A percentile compares a stretch with the other conserved stretches of the same genome.
Conservation (phyloP, 192 early-diverging fungal species). For the Nowakowskiella sp. region DNA sequence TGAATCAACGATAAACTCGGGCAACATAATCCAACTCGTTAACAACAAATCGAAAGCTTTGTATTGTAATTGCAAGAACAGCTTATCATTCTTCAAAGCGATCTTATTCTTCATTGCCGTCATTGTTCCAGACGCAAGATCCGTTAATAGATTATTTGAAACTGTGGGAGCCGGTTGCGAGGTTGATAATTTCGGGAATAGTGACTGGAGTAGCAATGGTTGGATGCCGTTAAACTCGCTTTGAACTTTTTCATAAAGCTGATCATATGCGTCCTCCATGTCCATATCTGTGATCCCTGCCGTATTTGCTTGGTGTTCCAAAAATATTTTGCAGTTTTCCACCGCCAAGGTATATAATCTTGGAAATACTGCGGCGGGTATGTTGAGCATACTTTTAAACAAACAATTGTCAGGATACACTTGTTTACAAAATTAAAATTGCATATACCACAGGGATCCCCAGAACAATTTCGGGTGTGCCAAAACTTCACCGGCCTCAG, state of each 20-base stretch:
- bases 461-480: constrained; percentile 26
- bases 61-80: constrained; percentile 9
- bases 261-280: constrained; percentile 3
- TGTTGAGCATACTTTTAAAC: constrained; percentile 24
- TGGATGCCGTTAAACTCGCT: constrained; percentile 18
- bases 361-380: constrained; percentile 14
- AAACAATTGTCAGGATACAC: neutral
- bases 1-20: constrained; percentile 19
- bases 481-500: constrained; percentile 9
- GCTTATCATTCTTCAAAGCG: too few species aligned
- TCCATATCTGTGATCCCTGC: neutral
- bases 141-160: too few species aligned
- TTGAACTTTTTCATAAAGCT: neutral
- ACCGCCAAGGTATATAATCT: constrained; percentile 14
- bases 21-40: constrained; percentile 19
- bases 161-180: neutral
- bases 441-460: constrained; percentile 22
- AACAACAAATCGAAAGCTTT: constrained; percentile 29
- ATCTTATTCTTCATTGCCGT: too few species aligned
- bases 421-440: constrained; percentile 1
- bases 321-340: constrained; percentile 23
- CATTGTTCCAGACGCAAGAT: too few species aligned
- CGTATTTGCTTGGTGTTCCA: too few species aligned
- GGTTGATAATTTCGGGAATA: constrained; percentile 10
- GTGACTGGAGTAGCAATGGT: constrained; percentile 19